Percentiles rank a stretch among this genome's conserved stretches.
phyloP scores from a whole-genome alignment of 129 eudicot species.

The Lactuca sativa region DNA sequence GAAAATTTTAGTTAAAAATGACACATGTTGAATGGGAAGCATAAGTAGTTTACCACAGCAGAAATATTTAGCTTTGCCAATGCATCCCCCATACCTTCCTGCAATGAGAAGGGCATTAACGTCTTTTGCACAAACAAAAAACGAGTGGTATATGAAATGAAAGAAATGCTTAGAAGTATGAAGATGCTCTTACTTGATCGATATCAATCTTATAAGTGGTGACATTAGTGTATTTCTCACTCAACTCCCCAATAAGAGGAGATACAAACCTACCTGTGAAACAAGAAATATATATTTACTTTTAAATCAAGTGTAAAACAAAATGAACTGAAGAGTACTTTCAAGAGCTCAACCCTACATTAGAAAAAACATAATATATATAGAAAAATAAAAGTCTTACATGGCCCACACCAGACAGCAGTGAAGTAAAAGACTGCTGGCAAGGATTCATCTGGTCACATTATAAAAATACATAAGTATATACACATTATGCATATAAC shows the following conservation, averaged over 20 bases:
- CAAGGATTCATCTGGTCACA: slow-evolving; percentile 75
- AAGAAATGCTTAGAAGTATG: slow-evolving; percentile 7
- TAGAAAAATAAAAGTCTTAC: slow-evolving; percentile 45
- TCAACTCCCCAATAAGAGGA: slow-evolving; percentile 74
- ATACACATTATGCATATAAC: slow-evolving; percentile 5
- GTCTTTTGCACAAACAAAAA: background rate
- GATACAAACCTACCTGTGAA: slow-evolving; percentile 70
- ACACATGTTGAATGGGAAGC: background rate
- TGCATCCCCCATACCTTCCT: slow-evolving; percentile 49
- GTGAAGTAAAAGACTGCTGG: slow-evolving; percentile 92
- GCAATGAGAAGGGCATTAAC: slow-evolving; percentile 13
- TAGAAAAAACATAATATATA: background rate
- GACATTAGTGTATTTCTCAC: slow-evolving; percentile 76
- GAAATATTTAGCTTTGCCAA: slow-evolving; percentile 48
- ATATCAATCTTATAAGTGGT: slow-evolving; percentile 87
- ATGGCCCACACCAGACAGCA: slow-evolving; percentile 97
- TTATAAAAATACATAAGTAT: slow-evolving; percentile 18
- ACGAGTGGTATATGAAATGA: background rate
- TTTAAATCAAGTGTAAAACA: background rate
- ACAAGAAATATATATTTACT: slow-evolving; percentile 8
- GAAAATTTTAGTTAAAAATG: too few species aligned
- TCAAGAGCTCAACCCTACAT: background rate
- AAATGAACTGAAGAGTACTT: background rate
- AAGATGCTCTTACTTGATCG: slow-evolving; percentile 52
- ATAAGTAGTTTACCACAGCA: slow-evolving; percentile 63